Conservation (phyloP, 768 basidiomycete genomes). For the Cystofilobasidium bisporidii region DNA sequence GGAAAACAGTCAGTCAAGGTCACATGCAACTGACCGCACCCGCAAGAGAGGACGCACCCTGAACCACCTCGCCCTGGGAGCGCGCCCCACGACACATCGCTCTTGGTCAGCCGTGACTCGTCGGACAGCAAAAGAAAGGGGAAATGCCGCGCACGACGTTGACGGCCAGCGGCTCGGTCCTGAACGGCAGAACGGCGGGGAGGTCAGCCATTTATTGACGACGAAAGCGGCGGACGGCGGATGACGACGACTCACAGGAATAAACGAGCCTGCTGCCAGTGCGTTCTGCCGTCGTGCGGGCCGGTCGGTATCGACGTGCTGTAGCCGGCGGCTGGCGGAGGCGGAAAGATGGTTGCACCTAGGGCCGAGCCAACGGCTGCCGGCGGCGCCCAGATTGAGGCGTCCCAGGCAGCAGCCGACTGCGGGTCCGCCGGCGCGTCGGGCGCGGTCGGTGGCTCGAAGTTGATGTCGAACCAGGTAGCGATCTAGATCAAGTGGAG, state of each 20-base stretch:
- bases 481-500: neutral
- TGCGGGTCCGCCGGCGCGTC: neutral
- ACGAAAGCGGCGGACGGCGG: neutral
- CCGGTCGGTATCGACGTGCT: slow-evolving; percentile 17
- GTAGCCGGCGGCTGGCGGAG: slow-evolving; percentile 14
- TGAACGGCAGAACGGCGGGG: neutral
- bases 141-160: slow-evolving; percentile 19
- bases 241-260: neutral
- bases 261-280: slow-evolving; percentile 27
- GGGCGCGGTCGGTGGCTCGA: slow-evolving; percentile 8
- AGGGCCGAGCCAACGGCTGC: neutral
- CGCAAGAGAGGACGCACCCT: too few species aligned
- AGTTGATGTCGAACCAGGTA: slow-evolving; percentile 26
- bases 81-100: neutral
- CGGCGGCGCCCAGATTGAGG: slow-evolving; percentile 10
- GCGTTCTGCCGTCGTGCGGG: slow-evolving; percentile 18
- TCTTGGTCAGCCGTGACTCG: too few species aligned
- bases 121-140: neutral
- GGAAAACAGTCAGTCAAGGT: neutral
- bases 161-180: slow-evolving; percentile 23
- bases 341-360: slow-evolving; percentile 1
- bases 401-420: slow-evolving; percentile 16
- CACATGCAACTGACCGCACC: too few species aligned
- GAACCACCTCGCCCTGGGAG: slow-evolving; percentile 9
- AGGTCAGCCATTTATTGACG: too few species aligned